These are phyloP conservation scores for Fusarium sp. DNA, from an alignment of 2,329 filamentous ascomycete species.

Conservation along the genomic window DNA sequence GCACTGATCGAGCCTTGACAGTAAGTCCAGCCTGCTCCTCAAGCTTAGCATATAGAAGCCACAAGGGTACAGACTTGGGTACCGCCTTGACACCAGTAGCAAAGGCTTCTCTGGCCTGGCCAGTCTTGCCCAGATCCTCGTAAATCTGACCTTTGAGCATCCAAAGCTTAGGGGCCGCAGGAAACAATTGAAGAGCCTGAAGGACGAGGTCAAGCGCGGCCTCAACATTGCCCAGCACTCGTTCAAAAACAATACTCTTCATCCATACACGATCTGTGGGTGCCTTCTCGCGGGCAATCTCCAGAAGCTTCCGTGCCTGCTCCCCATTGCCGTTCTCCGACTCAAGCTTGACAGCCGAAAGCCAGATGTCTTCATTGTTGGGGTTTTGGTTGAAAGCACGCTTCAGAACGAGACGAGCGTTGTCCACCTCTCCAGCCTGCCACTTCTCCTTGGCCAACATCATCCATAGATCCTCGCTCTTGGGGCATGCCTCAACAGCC, in stretches of 20 bases:
- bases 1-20: conserved; percentile 93
- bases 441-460: conserved; percentile 95
- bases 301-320: conserved; percentile 84
- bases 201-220: conserved; percentile 88
- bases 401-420: conserved; percentile 86
- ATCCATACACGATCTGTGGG: conserved; percentile 98
- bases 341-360: conserved; percentile 95
- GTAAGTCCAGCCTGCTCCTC: conserved; percentile 87
- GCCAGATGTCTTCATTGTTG: conserved; percentile 98
- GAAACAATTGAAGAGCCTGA: conserved; percentile 88
- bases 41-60: conserved; percentile 88
- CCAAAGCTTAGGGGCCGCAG: conserved; percentile 88
- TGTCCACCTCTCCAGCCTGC: conserved; percentile 88
- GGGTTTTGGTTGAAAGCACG: conserved; percentile 95
- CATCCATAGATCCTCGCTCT: conserved; percentile 94
- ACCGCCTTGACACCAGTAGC: conserved; percentile 89
- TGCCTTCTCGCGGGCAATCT: conserved; percentile 86
- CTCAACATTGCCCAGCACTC: conserved; percentile 83
- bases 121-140: conserved; percentile 81
- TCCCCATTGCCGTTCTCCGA: conserved; percentile 88
- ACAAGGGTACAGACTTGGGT: conserved; percentile 85
- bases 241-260: conserved; percentile 93
- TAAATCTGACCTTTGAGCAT: conserved; percentile 99
- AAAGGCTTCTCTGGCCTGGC: conserved; percentile 91
- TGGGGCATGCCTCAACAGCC: conserved; percentile 92